Conservation (phyloP, 2,329 filamentous ascomycete species). For the Colletotrichum navitas region DNA sequence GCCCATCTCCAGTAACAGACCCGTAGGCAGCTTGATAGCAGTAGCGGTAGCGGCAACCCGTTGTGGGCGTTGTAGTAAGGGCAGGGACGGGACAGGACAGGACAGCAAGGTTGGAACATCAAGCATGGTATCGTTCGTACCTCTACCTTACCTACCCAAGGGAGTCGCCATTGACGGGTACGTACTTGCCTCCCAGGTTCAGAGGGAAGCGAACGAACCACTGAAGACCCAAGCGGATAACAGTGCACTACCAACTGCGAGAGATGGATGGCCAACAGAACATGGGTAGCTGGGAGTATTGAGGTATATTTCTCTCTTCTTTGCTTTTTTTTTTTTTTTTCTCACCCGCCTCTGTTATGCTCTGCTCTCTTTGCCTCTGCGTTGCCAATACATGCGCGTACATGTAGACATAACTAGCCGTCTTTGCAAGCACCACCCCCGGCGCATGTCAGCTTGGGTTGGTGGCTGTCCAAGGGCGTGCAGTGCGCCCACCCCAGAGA, state of each 20-base stretch:
- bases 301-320: constrained; percentile 5
- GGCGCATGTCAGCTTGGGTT: not conserved
- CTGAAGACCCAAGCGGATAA: constrained; percentile 2
- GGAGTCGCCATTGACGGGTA: constrained; percentile 5
- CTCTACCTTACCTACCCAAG: not conserved
- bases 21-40: not conserved
- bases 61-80: constrained; percentile 9
- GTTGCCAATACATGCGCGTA: not conserved
- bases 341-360: not conserved
- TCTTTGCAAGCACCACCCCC: not conserved
- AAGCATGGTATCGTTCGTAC: constrained; percentile 8
- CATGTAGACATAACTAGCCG: not conserved
- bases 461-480: constrained; percentile 10
- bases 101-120: constrained; percentile 1
- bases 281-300: constrained; percentile 9
- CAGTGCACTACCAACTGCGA: not conserved
- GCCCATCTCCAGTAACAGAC: constrained; percentile 4
- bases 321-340: not conserved
- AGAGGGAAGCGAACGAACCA: constrained; percentile 22
- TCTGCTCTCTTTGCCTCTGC: not conserved
- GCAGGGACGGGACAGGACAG: constrained; percentile 1
- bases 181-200: constrained; percentile 19
- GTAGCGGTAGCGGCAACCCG: not conserved
- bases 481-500: not conserved
- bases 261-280: constrained; percentile 17